phyloP scores from a whole-genome alignment of 805 yeast genomes.

The Ogataea polymorpha region DNA sequence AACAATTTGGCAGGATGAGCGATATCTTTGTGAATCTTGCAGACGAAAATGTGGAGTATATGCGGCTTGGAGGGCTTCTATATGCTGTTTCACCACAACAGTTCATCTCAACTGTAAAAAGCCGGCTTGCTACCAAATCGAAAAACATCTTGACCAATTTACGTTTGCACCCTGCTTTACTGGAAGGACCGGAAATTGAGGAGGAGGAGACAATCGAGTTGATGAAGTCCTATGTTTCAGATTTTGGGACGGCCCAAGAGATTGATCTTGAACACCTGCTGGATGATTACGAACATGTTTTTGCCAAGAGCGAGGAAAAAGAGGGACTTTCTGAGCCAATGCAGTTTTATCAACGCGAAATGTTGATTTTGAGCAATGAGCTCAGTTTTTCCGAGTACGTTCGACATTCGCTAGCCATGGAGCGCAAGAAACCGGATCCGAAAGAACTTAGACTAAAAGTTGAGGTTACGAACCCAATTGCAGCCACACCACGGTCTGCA shows the following conservation, averaged over 20 bases:
- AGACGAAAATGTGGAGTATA: background rate
- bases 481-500: background rate
- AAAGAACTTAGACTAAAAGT: slow-evolving; percentile 23
- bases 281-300: slow-evolving; percentile 18
- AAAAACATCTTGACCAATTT: background rate
- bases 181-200: background rate
- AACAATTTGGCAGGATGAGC: background rate
- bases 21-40: background rate
- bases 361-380: slow-evolving; percentile 56
- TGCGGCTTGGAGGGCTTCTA: slow-evolving; percentile 1
- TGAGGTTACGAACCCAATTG: background rate
- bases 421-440: slow-evolving; percentile 30
- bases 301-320: slow-evolving; percentile 10
- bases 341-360: slow-evolving; percentile 55
- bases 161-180: slow-evolving; percentile 2
- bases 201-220: background rate
- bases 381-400: slow-evolving; percentile 56
- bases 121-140: background rate
- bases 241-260: background rate
- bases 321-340: slow-evolving; percentile 7
- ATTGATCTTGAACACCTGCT: slow-evolving; percentile 14
- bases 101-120: too few relatives aligned
- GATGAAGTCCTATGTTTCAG: background rate
- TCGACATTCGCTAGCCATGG: slow-evolving; percentile 32
- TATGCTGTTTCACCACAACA: background rate